These are phyloP conservation scores for Suillus sp. DNA, from an alignment of 768 basidiomycete species.

Conservation along the genomic window DNA sequence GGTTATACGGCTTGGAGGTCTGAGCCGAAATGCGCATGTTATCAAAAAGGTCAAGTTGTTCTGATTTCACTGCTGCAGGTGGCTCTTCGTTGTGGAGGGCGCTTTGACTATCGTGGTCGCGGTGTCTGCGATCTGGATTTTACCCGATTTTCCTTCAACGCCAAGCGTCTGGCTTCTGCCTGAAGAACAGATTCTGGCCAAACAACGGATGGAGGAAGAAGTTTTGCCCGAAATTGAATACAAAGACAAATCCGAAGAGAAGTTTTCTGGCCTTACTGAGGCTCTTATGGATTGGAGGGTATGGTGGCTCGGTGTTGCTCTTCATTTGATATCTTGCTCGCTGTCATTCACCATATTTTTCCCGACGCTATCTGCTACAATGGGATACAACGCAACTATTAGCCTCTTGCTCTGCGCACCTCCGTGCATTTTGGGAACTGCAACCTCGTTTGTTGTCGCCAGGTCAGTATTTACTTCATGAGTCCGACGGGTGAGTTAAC, in stretches of 20 bases:
- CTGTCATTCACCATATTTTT: constrained; percentile 79
- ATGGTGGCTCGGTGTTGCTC: constrained; percentile 71
- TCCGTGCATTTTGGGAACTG: constrained; percentile 64
- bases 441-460: constrained; percentile 55
- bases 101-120: constrained; percentile 54
- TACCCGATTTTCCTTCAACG: constrained; percentile 72
- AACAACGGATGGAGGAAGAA: constrained; percentile 64
- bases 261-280: constrained; percentile 48
- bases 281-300: constrained; percentile 76
- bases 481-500: constrained; percentile 7
- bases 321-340: constrained; percentile 55
- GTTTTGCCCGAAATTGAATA: constrained; percentile 50
- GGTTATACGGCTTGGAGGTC: constrained; percentile 75
- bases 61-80: constrained; percentile 39
- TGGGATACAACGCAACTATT: constrained; percentile 62
- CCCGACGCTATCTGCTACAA: constrained; percentile 71
- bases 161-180: constrained; percentile 59
- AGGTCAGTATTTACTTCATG: constrained; percentile 34
- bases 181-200: constrained; percentile 55
- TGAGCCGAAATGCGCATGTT: constrained; percentile 17
- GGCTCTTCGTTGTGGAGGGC: constrained; percentile 73
- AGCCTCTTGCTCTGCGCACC: constrained; percentile 77
- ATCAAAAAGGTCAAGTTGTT: neutral
- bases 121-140: constrained; percentile 54
- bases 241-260: constrained; percentile 38